Conservation (phyloP, 768 basidiomycete species). For the Cantharellus cinnabarinus region DNA sequence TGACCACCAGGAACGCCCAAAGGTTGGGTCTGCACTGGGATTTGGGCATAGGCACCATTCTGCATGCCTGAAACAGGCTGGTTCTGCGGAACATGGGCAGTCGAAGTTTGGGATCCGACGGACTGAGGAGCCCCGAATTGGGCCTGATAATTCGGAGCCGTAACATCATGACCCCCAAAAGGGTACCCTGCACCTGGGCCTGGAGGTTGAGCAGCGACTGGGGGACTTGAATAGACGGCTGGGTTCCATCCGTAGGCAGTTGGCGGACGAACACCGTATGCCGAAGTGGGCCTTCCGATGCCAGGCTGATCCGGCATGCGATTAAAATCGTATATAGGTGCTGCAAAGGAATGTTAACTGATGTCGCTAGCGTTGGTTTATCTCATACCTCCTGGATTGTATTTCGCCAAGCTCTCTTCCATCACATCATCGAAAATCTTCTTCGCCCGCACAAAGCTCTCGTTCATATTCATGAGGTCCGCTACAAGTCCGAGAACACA, state of each 20-base stretch:
- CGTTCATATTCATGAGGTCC: constrained; percentile 86
- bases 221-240: constrained; percentile 23
- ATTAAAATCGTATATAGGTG: not conserved
- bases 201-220: constrained; percentile 1
- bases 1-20: no score
- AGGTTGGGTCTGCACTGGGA: no score
- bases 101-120: no score
- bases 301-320: not conserved
- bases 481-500: constrained; percentile 25
- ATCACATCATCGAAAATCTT: constrained; percentile 87
- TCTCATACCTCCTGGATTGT: constrained; percentile 31
- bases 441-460: constrained; percentile 74
- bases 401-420: constrained; percentile 68
- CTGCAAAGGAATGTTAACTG: not conserved
- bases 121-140: no score
- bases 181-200: no score
- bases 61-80: no score
- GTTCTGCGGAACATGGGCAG: no score
- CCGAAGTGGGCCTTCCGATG: not conserved
- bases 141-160: no score
- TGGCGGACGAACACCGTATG: constrained; percentile 10
- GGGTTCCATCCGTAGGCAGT: constrained; percentile 36
- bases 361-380: not conserved
- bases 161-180: no score
- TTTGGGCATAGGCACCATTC: no score